These are phyloP conservation scores for Daldinia childiae DNA, from an alignment of 495 filamentous ascomycete species.

Conservation along the genomic window DNA sequence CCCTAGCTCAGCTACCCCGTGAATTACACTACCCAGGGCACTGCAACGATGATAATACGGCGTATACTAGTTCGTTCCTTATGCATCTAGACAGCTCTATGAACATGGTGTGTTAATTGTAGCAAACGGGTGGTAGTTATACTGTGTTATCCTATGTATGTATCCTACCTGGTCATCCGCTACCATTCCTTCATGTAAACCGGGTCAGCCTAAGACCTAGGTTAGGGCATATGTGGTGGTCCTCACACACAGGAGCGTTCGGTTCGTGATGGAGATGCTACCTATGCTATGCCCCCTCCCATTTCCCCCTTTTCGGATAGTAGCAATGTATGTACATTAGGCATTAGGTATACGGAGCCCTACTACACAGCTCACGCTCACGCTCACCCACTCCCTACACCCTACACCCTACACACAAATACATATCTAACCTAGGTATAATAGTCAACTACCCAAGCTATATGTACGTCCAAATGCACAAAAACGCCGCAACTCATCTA, in stretches of 20 bases:
- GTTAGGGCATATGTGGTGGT: constrained; percentile 7
- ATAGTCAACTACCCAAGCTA: neutral
- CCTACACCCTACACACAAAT: neutral
- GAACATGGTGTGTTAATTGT: constrained; percentile 8
- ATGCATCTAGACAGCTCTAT: constrained; percentile 19
- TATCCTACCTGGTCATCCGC: neutral
- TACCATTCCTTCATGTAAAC: neutral
- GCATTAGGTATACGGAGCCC: neutral
- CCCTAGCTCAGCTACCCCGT: neutral
- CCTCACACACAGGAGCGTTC: constrained; percentile 4
- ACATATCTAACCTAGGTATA: too few relatives aligned
- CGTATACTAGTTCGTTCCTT: neutral
- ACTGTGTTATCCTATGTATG: neutral
- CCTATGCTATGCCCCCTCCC: neutral
- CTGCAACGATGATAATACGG: constrained; percentile 3
- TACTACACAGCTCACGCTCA: neutral
- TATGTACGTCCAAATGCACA: neutral
- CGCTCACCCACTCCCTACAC: too few relatives aligned
- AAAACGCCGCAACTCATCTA: neutral
- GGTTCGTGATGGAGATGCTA: neutral
- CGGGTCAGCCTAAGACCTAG: neutral
- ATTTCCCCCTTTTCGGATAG: neutral
- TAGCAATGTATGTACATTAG: neutral
- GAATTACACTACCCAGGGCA: neutral
- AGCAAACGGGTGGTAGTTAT: constrained; percentile 8